Conservation (phyloP, 352 stramenopile genomes). For the Pythium phragmitis region DNA sequence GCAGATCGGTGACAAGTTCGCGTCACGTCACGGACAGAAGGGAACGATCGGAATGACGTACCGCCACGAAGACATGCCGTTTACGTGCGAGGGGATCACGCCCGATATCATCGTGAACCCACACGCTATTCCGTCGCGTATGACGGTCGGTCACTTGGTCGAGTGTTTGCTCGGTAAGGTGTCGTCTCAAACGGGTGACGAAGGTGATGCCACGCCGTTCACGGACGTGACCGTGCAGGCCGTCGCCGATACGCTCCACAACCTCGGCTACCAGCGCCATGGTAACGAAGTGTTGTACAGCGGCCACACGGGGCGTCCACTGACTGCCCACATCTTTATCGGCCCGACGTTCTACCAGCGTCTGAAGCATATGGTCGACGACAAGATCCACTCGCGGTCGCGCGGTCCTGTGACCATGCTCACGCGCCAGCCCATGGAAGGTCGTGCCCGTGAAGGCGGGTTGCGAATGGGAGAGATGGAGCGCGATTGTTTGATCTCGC, state of each 20-base stretch:
- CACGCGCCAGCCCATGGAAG: conserved; percentile 99
- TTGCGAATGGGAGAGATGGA: conserved; percentile 99
- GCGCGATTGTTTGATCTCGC: conserved; percentile 99
- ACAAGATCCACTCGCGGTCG: conserved; percentile 99
- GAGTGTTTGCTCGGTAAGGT: conserved; percentile 99
- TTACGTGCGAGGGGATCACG: conserved; percentile 98
- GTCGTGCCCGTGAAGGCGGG: conserved; percentile 96
- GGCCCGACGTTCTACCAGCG: conserved; percentile 99
- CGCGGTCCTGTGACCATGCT: conserved; percentile 96
- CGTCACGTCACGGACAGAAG: conserved; percentile 89
- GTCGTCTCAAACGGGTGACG: conserved; percentile 94
- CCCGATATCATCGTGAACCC: conserved; percentile 99
- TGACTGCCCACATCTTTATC: conserved; percentile 98
- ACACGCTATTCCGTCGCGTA: conserved; percentile 99
- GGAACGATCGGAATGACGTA: conserved; percentile 99
- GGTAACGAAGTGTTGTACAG: conserved; percentile 99
- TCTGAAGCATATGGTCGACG: conserved; percentile 99
- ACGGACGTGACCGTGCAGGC: conserved; percentile 97
- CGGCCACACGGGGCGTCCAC: conserved; percentile 96
- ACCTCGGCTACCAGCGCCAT: conserved; percentile 98
- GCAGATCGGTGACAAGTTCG: conserved; percentile 99
- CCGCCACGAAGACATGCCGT: conserved; percentile 99
- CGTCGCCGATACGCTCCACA: conserved; percentile 93
- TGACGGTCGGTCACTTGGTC: conserved; percentile 99
- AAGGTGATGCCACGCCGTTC: conserved; percentile 99